A percentile compares a stretch with the other conserved stretches of the same genome.
Evolutionary conservation across 2,329 filamentous ascomycete genomes (phyloP).

Genomic region (Aspergillaceae sp.): DNA sequence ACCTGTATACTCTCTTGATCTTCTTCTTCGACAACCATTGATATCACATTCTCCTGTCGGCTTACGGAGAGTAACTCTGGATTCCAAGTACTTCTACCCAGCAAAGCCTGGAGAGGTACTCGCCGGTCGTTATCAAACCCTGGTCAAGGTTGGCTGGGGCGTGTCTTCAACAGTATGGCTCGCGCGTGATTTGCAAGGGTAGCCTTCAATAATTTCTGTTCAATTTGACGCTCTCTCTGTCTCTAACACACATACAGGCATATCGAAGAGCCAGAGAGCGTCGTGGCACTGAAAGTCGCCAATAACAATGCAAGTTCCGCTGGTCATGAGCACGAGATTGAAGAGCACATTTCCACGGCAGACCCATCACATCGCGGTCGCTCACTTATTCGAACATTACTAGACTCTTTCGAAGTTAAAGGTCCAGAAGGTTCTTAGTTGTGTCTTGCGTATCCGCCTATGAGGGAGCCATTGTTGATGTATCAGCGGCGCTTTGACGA

Average conservation of each 20-base stretch:
- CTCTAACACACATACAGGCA: constrained; percentile 19
- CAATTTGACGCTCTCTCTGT: constrained; percentile 8
- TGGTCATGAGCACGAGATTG: constrained; percentile 24
- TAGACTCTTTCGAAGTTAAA: constrained; percentile 28
- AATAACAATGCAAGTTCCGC: constrained; percentile 17
- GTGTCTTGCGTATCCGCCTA: constrained; percentile 32
- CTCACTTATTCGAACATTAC: constrained; percentile 24
- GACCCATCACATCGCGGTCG: constrained; percentile 27
- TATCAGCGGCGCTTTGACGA: constrained; percentile 24
- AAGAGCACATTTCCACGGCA: constrained; percentile 24
- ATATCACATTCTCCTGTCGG: constrained; percentile 8
- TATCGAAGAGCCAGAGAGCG: constrained; percentile 16
- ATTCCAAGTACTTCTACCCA: constrained; percentile 22
- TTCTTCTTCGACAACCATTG: constrained; percentile 10
- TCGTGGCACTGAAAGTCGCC: constrained; percentile 21
- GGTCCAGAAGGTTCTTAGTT: constrained; percentile 22
- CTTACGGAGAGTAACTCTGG: constrained; percentile 9
- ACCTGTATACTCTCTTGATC: background rate
- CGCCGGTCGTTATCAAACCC: constrained; percentile 17
- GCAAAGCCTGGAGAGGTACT: constrained; percentile 23
- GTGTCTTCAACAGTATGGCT: constrained; percentile 24
- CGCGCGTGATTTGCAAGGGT: constrained; percentile 21
- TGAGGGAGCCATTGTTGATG: constrained; percentile 32
- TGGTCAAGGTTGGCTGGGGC: constrained; percentile 25
- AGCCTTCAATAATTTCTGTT: constrained; percentile 12